Evolutionary conservation across 352 stramenopile genomes (phyloP).

Genomic region (Phytophthora colocasiae): DNA sequence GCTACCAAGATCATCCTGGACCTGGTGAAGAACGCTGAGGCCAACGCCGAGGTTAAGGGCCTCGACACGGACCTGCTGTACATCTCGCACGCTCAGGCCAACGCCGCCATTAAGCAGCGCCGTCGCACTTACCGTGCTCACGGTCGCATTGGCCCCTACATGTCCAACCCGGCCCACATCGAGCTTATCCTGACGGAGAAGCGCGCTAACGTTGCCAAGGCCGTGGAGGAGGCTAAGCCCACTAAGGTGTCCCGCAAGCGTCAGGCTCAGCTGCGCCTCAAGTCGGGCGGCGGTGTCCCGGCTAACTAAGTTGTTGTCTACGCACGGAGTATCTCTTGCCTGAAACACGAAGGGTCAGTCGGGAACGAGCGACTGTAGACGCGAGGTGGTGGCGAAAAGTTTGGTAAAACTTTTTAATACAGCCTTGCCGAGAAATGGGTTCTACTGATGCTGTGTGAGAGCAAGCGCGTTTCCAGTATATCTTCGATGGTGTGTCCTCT

Average conservation of each 20-base stretch:
- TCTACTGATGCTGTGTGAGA: conserved; percentile 60
- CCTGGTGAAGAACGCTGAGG: conserved; percentile 98
- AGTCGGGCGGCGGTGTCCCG: conserved; percentile 86
- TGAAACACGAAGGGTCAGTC: conserved; percentile 41
- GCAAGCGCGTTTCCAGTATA: conserved; percentile 38
- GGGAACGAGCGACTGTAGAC: conserved; percentile 54
- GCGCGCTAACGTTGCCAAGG: conserved; percentile 93
- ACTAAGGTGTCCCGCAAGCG: conserved; percentile 90
- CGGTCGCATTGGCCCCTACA: conserved; percentile 98
- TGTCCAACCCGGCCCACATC: conserved; percentile 99
- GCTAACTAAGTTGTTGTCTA: conserved; percentile 72
- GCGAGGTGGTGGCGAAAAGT: conserved; percentile 47
- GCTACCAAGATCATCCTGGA: conserved; percentile 98
- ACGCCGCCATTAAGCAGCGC: conserved; percentile 98
- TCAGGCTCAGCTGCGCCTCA: conserved; percentile 89
- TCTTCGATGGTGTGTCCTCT: conserved; percentile 18
- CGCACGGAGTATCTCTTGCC: conserved; percentile 31
- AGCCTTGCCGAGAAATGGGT: conserved; percentile 81
- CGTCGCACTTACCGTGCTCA: conserved; percentile 99
- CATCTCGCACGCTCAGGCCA: conserved; percentile 98
- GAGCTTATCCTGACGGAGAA: conserved; percentile 99
- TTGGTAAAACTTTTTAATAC: conserved; percentile 79
- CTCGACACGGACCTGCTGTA: conserved; percentile 96
- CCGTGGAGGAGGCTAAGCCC: conserved; percentile 88
- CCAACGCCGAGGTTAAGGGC: conserved; percentile 99